Conservation (phyloP, 331 rosid genomes). For the Stylosanthes scabra region DNA sequence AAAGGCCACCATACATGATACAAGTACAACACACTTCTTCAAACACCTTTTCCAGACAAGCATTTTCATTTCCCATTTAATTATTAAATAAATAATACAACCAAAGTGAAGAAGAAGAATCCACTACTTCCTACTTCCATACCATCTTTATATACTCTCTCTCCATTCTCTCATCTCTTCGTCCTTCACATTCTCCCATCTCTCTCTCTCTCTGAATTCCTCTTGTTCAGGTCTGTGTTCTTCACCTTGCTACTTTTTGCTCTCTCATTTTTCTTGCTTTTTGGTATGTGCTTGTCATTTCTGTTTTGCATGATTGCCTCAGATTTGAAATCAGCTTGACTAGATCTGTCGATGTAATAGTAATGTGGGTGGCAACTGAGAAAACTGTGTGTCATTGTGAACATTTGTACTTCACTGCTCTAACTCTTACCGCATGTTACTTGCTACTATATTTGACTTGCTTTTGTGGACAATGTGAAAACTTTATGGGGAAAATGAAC, state of each 20-base stretch:
- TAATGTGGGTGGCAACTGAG: conserved; percentile 14
- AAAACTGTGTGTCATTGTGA: conserved; percentile 37
- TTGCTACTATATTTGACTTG: conserved; percentile 36
- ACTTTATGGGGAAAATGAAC: conserved; percentile 36
- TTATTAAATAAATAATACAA: neutral
- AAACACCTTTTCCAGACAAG: conserved; percentile 22
- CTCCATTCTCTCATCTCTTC: conserved; percentile 43
- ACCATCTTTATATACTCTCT: conserved; percentile 53
- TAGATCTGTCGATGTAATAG: conserved; percentile 57
- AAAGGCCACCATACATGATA: conserved; percentile 51
- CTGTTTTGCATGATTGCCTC: conserved; percentile 14
- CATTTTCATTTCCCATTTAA: conserved; percentile 16
- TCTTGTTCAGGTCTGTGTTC: conserved; percentile 62
- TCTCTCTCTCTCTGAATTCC: conserved; percentile 68
- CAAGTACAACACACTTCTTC: neutral
- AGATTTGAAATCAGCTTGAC: conserved; percentile 36
- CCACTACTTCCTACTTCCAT: conserved; percentile 35
- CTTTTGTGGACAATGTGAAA: conserved; percentile 32
- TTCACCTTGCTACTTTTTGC: conserved; percentile 7
- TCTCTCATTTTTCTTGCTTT: conserved; percentile 10
- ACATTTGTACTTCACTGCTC: conserved; percentile 29
- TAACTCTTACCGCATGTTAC: no score
- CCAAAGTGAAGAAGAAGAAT: conserved; percentile 10
- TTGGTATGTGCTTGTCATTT: neutral
- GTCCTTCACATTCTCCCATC: conserved; percentile 32